phyloP scores from a whole-genome alignment of 768 basidiomycete species.

The Agaricus blazei region DNA sequence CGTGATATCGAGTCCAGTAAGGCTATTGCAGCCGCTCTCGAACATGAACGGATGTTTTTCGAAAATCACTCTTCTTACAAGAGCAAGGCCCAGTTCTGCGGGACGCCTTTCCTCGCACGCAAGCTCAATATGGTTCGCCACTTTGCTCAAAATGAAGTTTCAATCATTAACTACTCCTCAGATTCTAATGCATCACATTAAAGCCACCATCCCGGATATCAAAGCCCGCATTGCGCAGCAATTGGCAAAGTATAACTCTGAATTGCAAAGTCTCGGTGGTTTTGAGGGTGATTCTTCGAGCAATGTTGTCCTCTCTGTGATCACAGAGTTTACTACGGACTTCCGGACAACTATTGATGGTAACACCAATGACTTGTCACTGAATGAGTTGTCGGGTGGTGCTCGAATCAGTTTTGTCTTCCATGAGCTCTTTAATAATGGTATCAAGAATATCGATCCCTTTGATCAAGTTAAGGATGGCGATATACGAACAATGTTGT shows the following conservation, averaged over 20 bases:
- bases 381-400: slow-evolving; percentile 98
- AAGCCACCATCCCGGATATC: slow-evolving; percentile 96
- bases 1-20: slow-evolving; percentile 92
- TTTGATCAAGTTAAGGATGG: slow-evolving; percentile 99
- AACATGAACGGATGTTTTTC: slow-evolving; percentile 89
- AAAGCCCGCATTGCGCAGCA: slow-evolving; percentile 92
- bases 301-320: slow-evolving; percentile 92
- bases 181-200: slow-evolving; percentile 99
- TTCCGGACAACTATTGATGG: slow-evolving; percentile 98
- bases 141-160: slow-evolving; percentile 1
- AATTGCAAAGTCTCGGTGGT: slow-evolving; percentile 83
- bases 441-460: slow-evolving; percentile 93
- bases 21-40: slow-evolving; percentile 79
- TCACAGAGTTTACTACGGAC: slow-evolving; percentile 96
- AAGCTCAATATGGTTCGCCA: slow-evolving; percentile 85
- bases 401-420: slow-evolving; percentile 99
- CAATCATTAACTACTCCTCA: slow-evolving; percentile 22
- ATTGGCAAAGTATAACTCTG: slow-evolving; percentile 81
- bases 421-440: slow-evolving; percentile 97
- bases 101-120: slow-evolving; percentile 92
- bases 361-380: slow-evolving; percentile 89
- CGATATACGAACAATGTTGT: slow-evolving; percentile 91
- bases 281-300: slow-evolving; percentile 84
- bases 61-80: slow-evolving; percentile 93
- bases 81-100: slow-evolving; percentile 92